These are phyloP conservation scores for Senecio squalidus DNA, from an alignment of 140 eudicot genomes.

Conservation along the genomic window DNA sequence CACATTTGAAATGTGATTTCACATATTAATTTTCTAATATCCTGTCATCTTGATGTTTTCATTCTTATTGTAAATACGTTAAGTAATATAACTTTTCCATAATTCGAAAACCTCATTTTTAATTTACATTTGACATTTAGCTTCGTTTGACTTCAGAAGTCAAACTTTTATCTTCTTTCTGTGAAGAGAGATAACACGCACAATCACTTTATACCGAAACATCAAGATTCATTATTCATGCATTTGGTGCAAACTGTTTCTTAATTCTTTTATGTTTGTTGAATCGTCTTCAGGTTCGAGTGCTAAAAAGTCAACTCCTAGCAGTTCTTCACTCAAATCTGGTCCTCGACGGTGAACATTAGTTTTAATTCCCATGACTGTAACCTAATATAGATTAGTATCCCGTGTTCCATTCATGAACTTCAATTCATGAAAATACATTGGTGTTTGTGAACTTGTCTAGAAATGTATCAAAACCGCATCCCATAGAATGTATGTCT, in stretches of 20 bases:
- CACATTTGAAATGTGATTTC: conserved; percentile 7
- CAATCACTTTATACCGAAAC: background rate
- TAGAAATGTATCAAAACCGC: conserved; percentile 4
- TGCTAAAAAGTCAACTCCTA: conserved; percentile 26
- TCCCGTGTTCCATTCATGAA: conserved; percentile 1
- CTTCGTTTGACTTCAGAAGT: conserved; percentile 13
- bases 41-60: background rate
- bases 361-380: conserved; percentile 3
- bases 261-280: background rate
- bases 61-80: background rate
- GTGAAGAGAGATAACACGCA: conserved; percentile 13
- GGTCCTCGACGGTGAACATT: conserved; percentile 18
- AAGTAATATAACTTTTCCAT: background rate
- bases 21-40: background rate
- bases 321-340: conserved; percentile 22
- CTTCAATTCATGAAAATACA: conserved; percentile 12
- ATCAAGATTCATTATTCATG: background rate
- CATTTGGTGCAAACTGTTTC: conserved; percentile 5
- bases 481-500: conserved; percentile 28
- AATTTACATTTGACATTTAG: background rate
- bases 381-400: conserved; percentile 19
- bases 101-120: background rate
- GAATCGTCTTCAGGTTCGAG: conserved; percentile 26
- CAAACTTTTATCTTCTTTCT: conserved; percentile 1
- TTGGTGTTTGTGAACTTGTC: conserved; percentile 9